phyloP scores from a whole-genome alignment of 2,329 filamentous ascomycete species.

The Acrocalymma vagum region DNA sequence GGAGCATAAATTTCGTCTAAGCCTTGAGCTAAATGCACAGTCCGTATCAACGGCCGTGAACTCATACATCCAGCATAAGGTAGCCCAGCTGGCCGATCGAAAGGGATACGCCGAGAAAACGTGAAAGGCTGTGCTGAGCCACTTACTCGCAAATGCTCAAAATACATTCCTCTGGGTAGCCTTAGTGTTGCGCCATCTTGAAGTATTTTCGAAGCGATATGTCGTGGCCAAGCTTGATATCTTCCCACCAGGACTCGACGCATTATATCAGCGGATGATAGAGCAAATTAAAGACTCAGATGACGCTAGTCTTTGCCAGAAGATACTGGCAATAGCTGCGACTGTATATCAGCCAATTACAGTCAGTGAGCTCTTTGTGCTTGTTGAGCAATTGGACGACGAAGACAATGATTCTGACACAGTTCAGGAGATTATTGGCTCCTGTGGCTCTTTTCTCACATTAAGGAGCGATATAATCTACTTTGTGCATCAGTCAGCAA shows the following conservation, averaged over 20 bases:
- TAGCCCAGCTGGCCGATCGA: slow-evolving; percentile 17
- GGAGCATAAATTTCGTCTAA: slow-evolving; percentile 27
- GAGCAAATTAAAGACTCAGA: slow-evolving; percentile 19
- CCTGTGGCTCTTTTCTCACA: too few species aligned
- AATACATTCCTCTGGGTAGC: slow-evolving; percentile 57
- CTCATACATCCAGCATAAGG: slow-evolving; percentile 46
- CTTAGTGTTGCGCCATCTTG: slow-evolving; percentile 46
- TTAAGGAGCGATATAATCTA: too few species aligned
- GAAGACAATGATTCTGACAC: slow-evolving; percentile 12
- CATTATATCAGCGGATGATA: slow-evolving; percentile 53
- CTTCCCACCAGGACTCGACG: slow-evolving; percentile 47
- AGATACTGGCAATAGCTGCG: slow-evolving; percentile 43
- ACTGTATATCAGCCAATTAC: slow-evolving; percentile 48
- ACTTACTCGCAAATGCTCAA: slow-evolving; percentile 38
- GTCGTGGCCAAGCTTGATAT: slow-evolving; percentile 17
- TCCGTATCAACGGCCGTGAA: slow-evolving; percentile 44
- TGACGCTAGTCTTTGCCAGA: slow-evolving; percentile 39
- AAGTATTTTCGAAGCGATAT: slow-evolving; percentile 18
- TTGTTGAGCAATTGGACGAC: slow-evolving; percentile 22
- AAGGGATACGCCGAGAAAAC: slow-evolving; percentile 9
- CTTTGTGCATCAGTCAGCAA: slow-evolving; percentile 4
- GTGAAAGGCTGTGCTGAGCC: slow-evolving; percentile 6
- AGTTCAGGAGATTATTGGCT: too few species aligned
- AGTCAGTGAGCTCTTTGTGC: slow-evolving; percentile 40
- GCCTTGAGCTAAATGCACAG: slow-evolving; percentile 43